Evolutionary conservation across 805 yeast species (phyloP), one percentile per base, ranked within the genome.

Genomic region (Cyberlindnera euphorbiae): DNA sequence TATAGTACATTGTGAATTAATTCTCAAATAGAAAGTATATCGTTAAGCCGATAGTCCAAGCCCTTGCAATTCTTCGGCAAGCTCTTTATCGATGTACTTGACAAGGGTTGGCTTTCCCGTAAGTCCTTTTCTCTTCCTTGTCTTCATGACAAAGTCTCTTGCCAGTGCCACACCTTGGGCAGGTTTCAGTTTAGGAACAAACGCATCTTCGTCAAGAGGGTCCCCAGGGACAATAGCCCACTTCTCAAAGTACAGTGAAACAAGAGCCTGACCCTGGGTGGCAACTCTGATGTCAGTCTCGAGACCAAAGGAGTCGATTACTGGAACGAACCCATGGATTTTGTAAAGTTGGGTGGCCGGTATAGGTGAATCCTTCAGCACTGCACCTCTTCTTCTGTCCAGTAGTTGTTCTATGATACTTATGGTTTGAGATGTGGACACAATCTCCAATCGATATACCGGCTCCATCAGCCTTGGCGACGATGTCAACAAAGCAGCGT

Each of bases 201-300:
- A 63, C 13, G 75, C 73, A 22, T 75, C 71, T 16, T 63, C 61
- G 55, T 90, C 95, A 49, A 90, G 53, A 8, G 97, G 97, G 61
- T 90, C 87, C 0, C 98, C 98, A 2, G 96, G 95, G 1, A 85
- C 94, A 3, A 66, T 58, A 15, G 73, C 71, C 95, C 96, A 93
- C 38, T 69, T 71, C 38, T 70, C 69, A 58, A 85, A 86, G 32
- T 71, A 71, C 42, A 82, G 55, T 31, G 75, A 75, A 30, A 87
- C 75, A 67, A 76, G 69, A 0, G 93, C 89, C 49, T 75, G 81
- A 5, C 96, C 96, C 44, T 77, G 79, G 0, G 95, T 78, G 10
- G 79, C 73, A 10, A 86, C 58, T 44, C 96, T 61, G 22, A 93
- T 61, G 56, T 93, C 98, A 0, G 95, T 77, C 52, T 86, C 96